Base-by-base conservation (phyloP, 2,329 filamentous ascomycete species). In the Talaromyces sp. region DNA sequence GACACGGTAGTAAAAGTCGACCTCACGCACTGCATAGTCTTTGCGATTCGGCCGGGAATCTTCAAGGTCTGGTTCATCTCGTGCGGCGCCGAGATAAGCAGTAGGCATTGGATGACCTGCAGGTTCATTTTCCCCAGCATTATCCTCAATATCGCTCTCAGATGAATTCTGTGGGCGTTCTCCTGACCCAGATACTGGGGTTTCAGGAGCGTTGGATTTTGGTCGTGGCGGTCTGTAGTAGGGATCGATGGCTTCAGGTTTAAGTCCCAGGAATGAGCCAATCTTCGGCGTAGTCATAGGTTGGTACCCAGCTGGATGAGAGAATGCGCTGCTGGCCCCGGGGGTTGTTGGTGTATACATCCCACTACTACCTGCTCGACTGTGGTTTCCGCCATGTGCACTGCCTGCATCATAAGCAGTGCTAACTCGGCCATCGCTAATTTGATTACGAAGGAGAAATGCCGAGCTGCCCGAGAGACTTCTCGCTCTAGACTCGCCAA, bases 1-100 rank as follows among this genome's bases (percentile, higher is more conserved):
- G 19, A 96, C 90, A 10, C 92, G 90, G 70, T 99, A 98, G 76
- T 98, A 98, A 70, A 96, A 96, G 73, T 99, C 95, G 0, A 96
- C 92, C 75, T 99, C 95, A 60, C 95, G 88, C 0, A 93, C 95
- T 1, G 93, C 89, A 71, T 98, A 98, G 71, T 99, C 93, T 1
- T 90, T 88, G 54, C 86, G 83, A 85, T 87, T 61, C 77, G 79
- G 65, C 67, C 73, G 65, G 65, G 75, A 73, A 57, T 83, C 79
- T 19, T 81, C 78, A 8, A 82, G 75, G 52, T 83, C 81, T n/a
- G 82, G 78, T 62, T 87, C 83, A 15, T 84, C 83, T 63, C 76
- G 76, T n/a, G 77, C 73, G 10, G 78, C 77, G 22, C 81, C 79
- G 32, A 85, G 71, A 68, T 85, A 84, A 7, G 83, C 83, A 8